phyloP scores from a whole-genome alignment of 768 basidiomycete species.

The Mycena sanguinolenta region DNA sequence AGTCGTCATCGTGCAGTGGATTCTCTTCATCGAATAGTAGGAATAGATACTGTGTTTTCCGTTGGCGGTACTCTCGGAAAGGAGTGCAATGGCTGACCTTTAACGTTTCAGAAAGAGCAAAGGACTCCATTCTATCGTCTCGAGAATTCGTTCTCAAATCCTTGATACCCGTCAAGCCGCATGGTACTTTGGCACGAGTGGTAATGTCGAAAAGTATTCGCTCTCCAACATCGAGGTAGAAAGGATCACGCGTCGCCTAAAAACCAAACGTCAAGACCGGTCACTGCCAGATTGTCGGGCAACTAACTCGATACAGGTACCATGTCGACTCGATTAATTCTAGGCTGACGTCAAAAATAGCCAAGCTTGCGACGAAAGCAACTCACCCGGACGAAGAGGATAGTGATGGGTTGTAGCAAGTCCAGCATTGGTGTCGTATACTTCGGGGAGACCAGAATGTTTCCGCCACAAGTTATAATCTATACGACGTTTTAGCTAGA shows the following conservation, averaged over 20 bases:
- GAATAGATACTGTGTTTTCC: conserved; percentile 81
- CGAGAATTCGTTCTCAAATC: conserved; percentile 83
- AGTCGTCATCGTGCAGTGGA: conserved; percentile 78
- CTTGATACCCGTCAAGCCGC: conserved; percentile 86
- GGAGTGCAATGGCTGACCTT: conserved; percentile 64
- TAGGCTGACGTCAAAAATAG: conserved; percentile 36
- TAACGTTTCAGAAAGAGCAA: conserved; percentile 92
- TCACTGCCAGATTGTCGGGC: not conserved
- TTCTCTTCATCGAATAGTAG: conserved; percentile 92
- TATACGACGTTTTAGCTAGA: conserved; percentile 43
- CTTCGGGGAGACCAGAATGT: conserved; percentile 91
- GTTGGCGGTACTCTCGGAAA: not conserved
- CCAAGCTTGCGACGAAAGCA: not conserved
- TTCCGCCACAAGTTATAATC: conserved; percentile 95
- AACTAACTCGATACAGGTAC: conserved; percentile 88
- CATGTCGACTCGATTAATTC: conserved; percentile 98
- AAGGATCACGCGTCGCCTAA: conserved; percentile 92
- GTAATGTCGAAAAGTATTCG: conserved; percentile 83
- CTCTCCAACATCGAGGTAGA: conserved; percentile 93
- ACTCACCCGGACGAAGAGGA: conserved; percentile 79
- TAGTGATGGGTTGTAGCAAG: conserved; percentile 83
- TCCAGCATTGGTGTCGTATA: conserved; percentile 85
- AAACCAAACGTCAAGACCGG: conserved; percentile 24
- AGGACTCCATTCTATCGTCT: conserved; percentile 98
- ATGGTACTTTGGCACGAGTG: conserved; percentile 82